Percentiles rank a stretch among this genome's conserved stretches.
These are phyloP conservation scores for Lodderomyces beijingensis DNA, from an alignment of 1,139 yeast species.

Conservation along the genomic window DNA sequence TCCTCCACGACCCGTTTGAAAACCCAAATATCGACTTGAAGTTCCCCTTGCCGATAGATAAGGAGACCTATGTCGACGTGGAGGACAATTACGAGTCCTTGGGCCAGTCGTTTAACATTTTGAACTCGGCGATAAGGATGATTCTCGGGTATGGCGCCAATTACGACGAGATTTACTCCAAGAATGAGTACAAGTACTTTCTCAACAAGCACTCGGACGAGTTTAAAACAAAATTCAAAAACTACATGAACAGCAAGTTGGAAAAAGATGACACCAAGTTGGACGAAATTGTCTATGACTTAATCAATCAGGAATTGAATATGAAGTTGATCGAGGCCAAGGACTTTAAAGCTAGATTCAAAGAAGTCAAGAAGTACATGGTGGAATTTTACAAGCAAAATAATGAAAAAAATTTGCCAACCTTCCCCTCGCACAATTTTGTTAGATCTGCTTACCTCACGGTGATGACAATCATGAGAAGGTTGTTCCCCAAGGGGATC, in stretches of 20 bases:
- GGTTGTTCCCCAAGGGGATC: constrained; percentile 44
- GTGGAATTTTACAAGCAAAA: constrained; percentile 33
- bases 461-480: constrained; percentile 28
- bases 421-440: constrained; percentile 22
- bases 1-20: constrained; percentile 32
- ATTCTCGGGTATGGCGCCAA: constrained; percentile 23
- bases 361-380: constrained; percentile 38
- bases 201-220: constrained; percentile 29
- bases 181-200: constrained; percentile 33
- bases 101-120: constrained; percentile 24
- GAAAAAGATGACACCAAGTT: constrained; percentile 30
- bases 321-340: constrained; percentile 36
- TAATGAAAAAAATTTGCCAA: constrained; percentile 38
- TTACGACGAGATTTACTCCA: constrained; percentile 29
- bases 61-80: constrained; percentile 26
- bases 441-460: constrained; percentile 37
- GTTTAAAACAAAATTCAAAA: constrained; percentile 26
- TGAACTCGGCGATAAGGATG: constrained; percentile 30
- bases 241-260: constrained; percentile 33
- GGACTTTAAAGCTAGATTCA: constrained; percentile 32
- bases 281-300: constrained; percentile 35
- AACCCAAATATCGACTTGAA: constrained; percentile 31
- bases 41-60: constrained; percentile 40
- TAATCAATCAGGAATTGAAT: constrained; percentile 38
- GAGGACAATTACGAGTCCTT: constrained; percentile 27